Base-by-base conservation (phyloP, 495 filamentous ascomycete species). In the Talaromyces proteolyticus region DNA sequence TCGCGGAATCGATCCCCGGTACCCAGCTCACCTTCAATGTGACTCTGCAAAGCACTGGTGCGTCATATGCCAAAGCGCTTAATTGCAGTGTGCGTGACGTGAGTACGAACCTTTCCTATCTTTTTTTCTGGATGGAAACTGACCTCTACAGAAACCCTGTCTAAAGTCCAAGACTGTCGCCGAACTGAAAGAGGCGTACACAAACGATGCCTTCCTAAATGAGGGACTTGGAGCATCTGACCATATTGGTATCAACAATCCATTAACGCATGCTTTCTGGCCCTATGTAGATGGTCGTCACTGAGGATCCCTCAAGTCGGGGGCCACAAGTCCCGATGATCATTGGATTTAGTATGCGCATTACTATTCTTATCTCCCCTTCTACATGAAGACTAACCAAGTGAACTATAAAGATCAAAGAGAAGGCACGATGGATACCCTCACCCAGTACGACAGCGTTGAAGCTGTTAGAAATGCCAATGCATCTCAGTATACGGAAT, bases 261-360 rank as follows among this genome's bases (percentile, higher is more conserved):
- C 40, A 40, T 43, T 34, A 47, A 56, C 53, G 53, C 53, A 37
- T 39, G 10, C 50, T 14, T 64, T 60, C 56, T 57, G 53, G 24
- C 56, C 63, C 3, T 42, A 57, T 43, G 44, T 70, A 17, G 69
- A 73, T 48, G 65, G 67, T 67, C 8, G 52, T 73, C 29, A 53
- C 57, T 6, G 59, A 62, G 37, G 60, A 70, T 22, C 69, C 67
- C 6, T 51, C 55, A 2, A 53, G 37, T 23, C 50, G 54, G 22
- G 69, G 67, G 4, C 16, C 56, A 16, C 55, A 62, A 43, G 63
- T 73, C 19, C 69, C 69, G 22, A 49, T 58, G n/a, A 61, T 71
- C 51, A 52, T 67, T 40, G 65, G 65, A 41, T 62, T 50, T 20
- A 68, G 54, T 56, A 56, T 29, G 54, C 22, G 24, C 44, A 51